phyloP scores from a whole-genome alignment of 495 filamentous ascomycete species.

The Jackrogersella multiformis region DNA sequence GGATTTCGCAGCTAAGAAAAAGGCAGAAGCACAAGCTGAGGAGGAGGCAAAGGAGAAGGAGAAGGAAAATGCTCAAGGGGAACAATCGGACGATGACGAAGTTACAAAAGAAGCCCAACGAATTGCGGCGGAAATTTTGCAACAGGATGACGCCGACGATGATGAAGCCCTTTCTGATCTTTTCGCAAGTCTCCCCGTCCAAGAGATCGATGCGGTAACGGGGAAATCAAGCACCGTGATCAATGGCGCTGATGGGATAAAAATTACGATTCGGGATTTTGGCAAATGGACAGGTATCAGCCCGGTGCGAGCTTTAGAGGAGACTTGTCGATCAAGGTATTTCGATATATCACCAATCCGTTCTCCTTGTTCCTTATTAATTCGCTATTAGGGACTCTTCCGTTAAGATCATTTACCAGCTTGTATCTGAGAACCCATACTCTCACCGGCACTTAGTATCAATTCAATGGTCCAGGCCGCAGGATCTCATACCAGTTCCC shows the following conservation, averaged over 20 bases:
- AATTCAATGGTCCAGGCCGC: constrained; percentile 82
- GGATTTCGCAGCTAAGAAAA: constrained; percentile 56
- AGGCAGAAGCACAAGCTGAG: constrained; percentile 49
- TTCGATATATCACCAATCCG: too few relatives aligned
- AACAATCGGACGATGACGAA: constrained; percentile 54
- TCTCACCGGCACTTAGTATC: constrained; percentile 76
- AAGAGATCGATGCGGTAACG: constrained; percentile 62
- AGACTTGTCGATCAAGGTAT: constrained; percentile 86
- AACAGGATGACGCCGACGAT: constrained; percentile 60
- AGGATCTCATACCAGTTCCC: constrained; percentile 62
- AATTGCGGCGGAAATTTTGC: constrained; percentile 61
- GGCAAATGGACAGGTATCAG: constrained; percentile 77
- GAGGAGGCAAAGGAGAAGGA: constrained; percentile 41
- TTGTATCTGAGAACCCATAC: constrained; percentile 75
- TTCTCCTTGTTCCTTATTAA: too few relatives aligned
- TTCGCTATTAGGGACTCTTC: too few relatives aligned
- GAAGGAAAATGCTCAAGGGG: constrained; percentile 35
- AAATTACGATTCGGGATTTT: constrained; percentile 78
- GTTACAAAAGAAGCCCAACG: constrained; percentile 59
- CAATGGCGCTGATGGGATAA: constrained; percentile 59
- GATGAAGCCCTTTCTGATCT: constrained; percentile 65
- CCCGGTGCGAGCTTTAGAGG: constrained; percentile 79
- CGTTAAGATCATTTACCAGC: constrained; percentile 69
- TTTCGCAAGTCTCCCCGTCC: constrained; percentile 74
- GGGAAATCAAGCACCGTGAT: constrained; percentile 62